Conservation (phyloP, 176 grass and related monocot species). For the Dactylis glomerata region DNA sequence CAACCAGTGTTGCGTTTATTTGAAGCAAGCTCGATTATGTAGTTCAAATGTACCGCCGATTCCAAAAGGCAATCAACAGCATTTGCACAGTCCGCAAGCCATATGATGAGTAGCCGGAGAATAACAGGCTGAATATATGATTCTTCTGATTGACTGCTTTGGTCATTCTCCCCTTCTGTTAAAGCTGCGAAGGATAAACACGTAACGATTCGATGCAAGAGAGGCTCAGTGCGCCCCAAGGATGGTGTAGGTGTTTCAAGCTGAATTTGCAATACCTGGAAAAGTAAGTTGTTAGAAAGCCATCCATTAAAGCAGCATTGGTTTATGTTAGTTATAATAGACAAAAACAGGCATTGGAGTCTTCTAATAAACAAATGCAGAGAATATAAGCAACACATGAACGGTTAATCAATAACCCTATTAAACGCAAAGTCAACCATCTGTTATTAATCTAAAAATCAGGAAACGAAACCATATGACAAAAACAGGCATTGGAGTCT, state of each 20-base stretch:
- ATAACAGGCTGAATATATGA: constrained; percentile 70
- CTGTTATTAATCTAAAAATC: neutral
- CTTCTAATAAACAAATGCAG: neutral
- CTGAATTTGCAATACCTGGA: constrained; percentile 81
- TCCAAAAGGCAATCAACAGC: constrained; percentile 79
- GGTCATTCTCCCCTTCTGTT: constrained; percentile 52
- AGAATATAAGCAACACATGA: neutral
- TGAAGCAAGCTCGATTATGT: constrained; percentile 80
- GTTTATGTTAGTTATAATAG: neutral
- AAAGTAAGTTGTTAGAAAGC: constrained; percentile 16
- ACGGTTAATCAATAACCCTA: neutral
- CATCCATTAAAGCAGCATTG: neutral
- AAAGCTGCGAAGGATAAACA: constrained; percentile 77
- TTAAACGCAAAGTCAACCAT: neutral
- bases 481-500: neutral
- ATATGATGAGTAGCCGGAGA: constrained; percentile 72
- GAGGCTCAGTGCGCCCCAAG: constrained; percentile 66
- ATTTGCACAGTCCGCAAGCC: constrained; percentile 85
- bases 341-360: neutral
- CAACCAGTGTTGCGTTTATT: constrained; percentile 55
- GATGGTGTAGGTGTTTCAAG: constrained; percentile 72
- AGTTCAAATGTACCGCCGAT: constrained; percentile 71
- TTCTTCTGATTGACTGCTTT: constrained; percentile 46
- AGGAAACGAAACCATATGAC: no score
- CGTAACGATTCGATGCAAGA: constrained; percentile 75